Evolutionary conservation across 2,329 filamentous ascomycete species (phyloP).

Genomic region (Aspergillus melleus): DNA sequence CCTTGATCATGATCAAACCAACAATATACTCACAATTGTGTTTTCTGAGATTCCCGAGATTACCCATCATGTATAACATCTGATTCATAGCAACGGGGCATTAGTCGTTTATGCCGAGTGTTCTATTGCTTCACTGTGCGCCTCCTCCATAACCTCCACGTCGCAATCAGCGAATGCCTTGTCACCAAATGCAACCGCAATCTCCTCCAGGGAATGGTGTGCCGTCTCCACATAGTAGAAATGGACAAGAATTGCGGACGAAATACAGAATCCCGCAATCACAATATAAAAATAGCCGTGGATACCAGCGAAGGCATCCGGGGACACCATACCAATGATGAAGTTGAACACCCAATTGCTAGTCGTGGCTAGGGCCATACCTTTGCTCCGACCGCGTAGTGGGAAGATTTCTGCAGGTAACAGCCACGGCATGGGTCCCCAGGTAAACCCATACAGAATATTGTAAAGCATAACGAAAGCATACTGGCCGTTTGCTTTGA

Average conservation of each 20-base stretch:
- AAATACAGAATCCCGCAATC: slow-evolving; percentile 45
- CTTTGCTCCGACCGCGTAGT: slow-evolving; percentile 41
- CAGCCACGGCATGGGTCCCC: slow-evolving; percentile 45
- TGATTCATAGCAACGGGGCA: no score
- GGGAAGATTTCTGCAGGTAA: slow-evolving; percentile 30
- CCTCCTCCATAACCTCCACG: slow-evolving; percentile 8
- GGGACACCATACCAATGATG: slow-evolving; percentile 40
- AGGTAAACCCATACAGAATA: slow-evolving; percentile 39
- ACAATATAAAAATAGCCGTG: slow-evolving; percentile 46
- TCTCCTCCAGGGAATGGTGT: slow-evolving; percentile 31
- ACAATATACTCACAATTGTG: no score
- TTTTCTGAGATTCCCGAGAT: no score
- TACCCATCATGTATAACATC: no score
- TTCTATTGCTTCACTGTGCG: no score
- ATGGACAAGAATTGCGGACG: slow-evolving; percentile 35
- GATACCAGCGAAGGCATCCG: slow-evolving; percentile 44
- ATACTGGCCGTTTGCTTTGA: slow-evolving; percentile 39
- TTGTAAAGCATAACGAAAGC: slow-evolving; percentile 44
- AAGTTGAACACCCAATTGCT: slow-evolving; percentile 58
- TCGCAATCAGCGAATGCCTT: slow-evolving; percentile 37
- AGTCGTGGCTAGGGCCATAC: slow-evolving; percentile 42
- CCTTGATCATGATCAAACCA: no score
- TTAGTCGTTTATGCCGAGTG: no score
- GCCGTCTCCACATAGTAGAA: slow-evolving; percentile 48
- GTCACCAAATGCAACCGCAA: slow-evolving; percentile 43